Evolutionary conservation across 768 basidiomycete species (phyloP).

Genomic region (Boletus speciosus): DNA sequence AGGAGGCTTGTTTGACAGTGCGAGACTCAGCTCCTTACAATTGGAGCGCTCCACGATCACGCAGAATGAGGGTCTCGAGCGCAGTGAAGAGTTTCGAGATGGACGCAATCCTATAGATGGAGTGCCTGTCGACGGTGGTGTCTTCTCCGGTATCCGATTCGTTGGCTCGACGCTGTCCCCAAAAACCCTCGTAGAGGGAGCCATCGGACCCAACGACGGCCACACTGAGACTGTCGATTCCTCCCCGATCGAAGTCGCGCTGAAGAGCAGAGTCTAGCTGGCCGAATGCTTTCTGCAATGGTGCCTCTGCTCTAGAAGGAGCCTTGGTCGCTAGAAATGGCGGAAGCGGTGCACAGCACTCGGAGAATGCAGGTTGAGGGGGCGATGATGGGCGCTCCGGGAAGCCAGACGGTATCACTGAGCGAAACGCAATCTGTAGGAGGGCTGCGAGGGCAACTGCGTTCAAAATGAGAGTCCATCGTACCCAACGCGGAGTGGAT

Average conservation of each 20-base stretch:
- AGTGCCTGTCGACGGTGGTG: conserved; percentile 36
- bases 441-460: conserved; percentile 7
- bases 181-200: conserved; percentile 42
- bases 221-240: conserved; percentile 49
- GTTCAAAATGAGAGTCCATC: conserved; percentile 19
- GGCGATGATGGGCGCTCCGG: not conserved
- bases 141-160: conserved; percentile 30
- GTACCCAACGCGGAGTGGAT: conserved; percentile 9
- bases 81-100: conserved; percentile 51
- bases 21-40: conserved; percentile 27
- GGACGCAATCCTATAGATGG: conserved; percentile 51
- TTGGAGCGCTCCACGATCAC: conserved; percentile 41
- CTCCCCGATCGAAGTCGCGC: conserved; percentile 24
- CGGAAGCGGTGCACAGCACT: conserved; percentile 18
- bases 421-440: conserved; percentile 2
- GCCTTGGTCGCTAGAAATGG: conserved; percentile 10
- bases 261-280: conserved; percentile 8
- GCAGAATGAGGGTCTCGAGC: conserved; percentile 46
- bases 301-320: conserved; percentile 12
- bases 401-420: not conserved
- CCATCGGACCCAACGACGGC: conserved; percentile 47
- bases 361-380: not conserved
- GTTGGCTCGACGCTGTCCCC: conserved; percentile 43
- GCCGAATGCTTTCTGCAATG: conserved; percentile 5
- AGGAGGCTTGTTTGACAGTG: not conserved